phyloP scores from a whole-genome alignment of 2,329 filamentous ascomycete species.

The Sporothrix humicola region DNA sequence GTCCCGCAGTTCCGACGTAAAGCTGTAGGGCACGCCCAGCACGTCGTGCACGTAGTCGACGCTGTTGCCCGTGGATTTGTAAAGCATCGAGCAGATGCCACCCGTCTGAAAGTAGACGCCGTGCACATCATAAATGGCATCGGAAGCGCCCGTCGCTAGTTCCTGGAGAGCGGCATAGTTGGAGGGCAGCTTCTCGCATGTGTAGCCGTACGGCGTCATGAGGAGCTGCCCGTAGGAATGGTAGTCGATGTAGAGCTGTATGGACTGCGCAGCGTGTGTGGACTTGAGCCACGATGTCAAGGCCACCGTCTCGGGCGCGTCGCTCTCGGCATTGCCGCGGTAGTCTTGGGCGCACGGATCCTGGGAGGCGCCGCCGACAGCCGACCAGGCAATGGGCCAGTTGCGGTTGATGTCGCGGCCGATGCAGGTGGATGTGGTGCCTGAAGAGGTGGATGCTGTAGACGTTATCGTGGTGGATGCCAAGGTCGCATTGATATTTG shows the following conservation, averaged over 20 bases:
- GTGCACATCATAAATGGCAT: slow-evolving; percentile 55
- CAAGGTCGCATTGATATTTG: slow-evolving; percentile 51
- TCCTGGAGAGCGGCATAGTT: slow-evolving; percentile 56
- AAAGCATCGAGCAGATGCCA: slow-evolving; percentile 66
- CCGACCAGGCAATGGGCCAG: slow-evolving; percentile 54
- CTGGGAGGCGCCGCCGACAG: slow-evolving; percentile 52
- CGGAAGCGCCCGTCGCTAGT: slow-evolving; percentile 55
- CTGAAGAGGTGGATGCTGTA: slow-evolving; percentile 39
- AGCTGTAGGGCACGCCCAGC: slow-evolving; percentile 50
- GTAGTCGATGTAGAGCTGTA: slow-evolving; percentile 68
- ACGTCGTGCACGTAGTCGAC: slow-evolving; percentile 55
- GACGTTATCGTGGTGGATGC: not conserved
- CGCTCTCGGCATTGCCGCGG: slow-evolving; percentile 47
- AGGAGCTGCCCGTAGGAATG: slow-evolving; percentile 68
- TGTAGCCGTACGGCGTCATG: slow-evolving; percentile 68
- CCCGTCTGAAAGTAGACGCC: slow-evolving; percentile 52
- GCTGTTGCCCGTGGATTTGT: slow-evolving; percentile 57
- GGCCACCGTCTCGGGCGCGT: slow-evolving; percentile 57
- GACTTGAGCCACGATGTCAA: slow-evolving; percentile 49
- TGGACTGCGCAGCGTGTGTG: slow-evolving; percentile 50
- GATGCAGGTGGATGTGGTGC: slow-evolving; percentile 46
- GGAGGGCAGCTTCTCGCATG: slow-evolving; percentile 54
- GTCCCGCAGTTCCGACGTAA: slow-evolving; percentile 50
- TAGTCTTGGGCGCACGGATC: slow-evolving; percentile 53
- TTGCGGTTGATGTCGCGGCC: slow-evolving; percentile 63